Base-by-base conservation (phyloP, 192 early-diverging fungal species). In the Rhizophagus prolifer region DNA sequence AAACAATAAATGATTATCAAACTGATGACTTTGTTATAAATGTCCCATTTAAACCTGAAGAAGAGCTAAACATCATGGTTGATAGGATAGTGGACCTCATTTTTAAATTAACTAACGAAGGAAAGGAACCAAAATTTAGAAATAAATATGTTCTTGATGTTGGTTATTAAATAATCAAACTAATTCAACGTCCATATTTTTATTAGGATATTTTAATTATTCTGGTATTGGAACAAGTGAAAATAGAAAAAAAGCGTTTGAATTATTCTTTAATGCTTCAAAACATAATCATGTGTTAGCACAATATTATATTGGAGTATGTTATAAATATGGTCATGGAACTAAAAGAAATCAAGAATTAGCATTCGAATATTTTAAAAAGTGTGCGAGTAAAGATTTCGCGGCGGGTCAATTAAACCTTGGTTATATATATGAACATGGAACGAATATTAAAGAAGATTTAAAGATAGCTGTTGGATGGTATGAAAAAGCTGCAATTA, bases 381-480 rank as follows among this genome's bases (percentile, higher is more conserved):
- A 54, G 7, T 14, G 16, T 1, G 50, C 50, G 16, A 54, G 6
- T 54, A 54, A 54, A 7, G 19, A 54, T 54, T 54, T 54, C 4
- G 50, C 50, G 3, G 50, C 50, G 16, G 50, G 16, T 7, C 50
- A 54, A 54, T 54, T 54, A 54, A 54, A 54, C 6, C 14, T 54
- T n/a, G 50, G 50, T 54, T 54, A 54, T 19, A 6, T 54, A 0
- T 54, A 54, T 54, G 50, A 54, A 21, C 19, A 54, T 54, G 50
- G 16, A 7, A 54, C 6, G 16, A 92, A 89, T 25, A 82, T 85
- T 9, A 86, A 87, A 34, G 88, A 91, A 81, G 90, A 93, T 78
- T 85, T 86, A 28, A 79, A 70, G n/a, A 78, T 82, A 46, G 94
- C 94, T 28, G 86, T 95, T 74, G 66, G 81, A 71, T 89, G 87